Percentiles rank a stretch among this genome's conserved stretches.
Conservation (phyloP, 2,329 filamentous ascomycete species). For the Aspergillus sojae region DNA sequence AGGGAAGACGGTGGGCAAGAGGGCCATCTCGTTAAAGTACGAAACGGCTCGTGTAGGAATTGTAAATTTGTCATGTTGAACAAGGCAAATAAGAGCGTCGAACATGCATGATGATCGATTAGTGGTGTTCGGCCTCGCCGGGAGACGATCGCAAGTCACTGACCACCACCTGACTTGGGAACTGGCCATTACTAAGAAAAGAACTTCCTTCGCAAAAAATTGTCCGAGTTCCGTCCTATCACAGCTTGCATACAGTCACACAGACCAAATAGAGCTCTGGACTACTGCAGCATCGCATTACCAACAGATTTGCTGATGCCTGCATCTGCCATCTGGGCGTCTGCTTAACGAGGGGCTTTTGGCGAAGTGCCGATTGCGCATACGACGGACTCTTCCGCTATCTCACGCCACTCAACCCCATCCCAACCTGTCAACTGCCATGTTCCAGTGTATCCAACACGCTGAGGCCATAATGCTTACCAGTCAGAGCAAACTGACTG, state of each 20-base stretch:
- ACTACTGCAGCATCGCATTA: slow-evolving; percentile 5
- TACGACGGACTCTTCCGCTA: slow-evolving; percentile 21
- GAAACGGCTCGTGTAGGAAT: not conserved
- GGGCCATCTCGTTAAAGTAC: not conserved
- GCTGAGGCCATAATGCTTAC: slow-evolving; percentile 8
- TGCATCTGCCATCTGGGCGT: slow-evolving; percentile 13
- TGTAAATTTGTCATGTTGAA: not conserved
- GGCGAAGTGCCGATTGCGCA: slow-evolving; percentile 14
- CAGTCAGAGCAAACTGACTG: slow-evolving; percentile 11
- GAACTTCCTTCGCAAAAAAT: slow-evolving; percentile 9
- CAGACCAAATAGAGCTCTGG: slow-evolving; percentile 19
- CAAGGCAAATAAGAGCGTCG: not conserved
- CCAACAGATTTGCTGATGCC: slow-evolving; percentile 12
- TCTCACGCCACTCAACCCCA: slow-evolving; percentile 25
- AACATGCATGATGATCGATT: not conserved
- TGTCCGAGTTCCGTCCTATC: slow-evolving; percentile 23
- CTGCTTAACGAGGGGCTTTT: slow-evolving; percentile 2
- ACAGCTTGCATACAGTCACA: slow-evolving; percentile 14
- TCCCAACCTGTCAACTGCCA: slow-evolving; percentile 25
- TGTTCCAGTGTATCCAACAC: slow-evolving; percentile 8
- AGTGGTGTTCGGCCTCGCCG: slow-evolving; percentile 25
- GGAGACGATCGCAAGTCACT: slow-evolving; percentile 19
- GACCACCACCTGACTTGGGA: slow-evolving; percentile 27
- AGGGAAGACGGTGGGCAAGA: not conserved
- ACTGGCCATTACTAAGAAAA: slow-evolving; percentile 13